These are phyloP conservation scores for Blastocystis sp. DNA, from an alignment of 352 stramenopile species.

Conservation along the genomic window DNA sequence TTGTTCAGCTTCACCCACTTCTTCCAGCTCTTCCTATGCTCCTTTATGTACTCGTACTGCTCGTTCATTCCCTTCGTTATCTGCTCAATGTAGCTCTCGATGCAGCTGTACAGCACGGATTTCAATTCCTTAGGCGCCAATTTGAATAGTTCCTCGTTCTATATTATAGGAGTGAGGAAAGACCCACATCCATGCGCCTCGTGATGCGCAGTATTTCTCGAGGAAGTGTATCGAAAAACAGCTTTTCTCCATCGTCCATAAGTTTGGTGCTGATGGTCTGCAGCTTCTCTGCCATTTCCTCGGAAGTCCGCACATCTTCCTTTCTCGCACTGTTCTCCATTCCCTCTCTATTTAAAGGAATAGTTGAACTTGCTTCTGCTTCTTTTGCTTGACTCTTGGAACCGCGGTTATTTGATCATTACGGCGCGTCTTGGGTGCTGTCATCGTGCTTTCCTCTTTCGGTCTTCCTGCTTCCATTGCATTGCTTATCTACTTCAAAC, in stretches of 20 bases:
- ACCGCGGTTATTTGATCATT: too few species aligned
- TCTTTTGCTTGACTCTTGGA: too few species aligned
- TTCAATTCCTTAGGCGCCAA: constrained; percentile 24
- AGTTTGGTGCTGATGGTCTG: constrained; percentile 19
- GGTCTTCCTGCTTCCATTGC: too few species aligned
- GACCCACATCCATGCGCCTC: constrained; percentile 6
- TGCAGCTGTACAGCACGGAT: constrained; percentile 8
- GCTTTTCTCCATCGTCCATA: constrained; percentile 14
- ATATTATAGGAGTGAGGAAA: background rate
- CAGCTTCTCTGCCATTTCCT: background rate
- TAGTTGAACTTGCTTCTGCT: too few species aligned
- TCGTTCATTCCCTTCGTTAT: constrained; percentile 15
- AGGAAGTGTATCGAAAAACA: constrained; percentile 44
- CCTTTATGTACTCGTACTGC: constrained; percentile 30
- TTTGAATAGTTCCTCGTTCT: constrained; percentile 35
- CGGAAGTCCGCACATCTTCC: background rate
- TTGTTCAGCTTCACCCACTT: constrained; percentile 48
- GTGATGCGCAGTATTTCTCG: constrained; percentile 29
- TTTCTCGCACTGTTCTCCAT: background rate
- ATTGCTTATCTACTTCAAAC: too few species aligned
- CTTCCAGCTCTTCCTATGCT: constrained; percentile 1
- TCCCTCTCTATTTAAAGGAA: background rate
- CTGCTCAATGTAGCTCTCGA: background rate
- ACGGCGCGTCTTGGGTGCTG: too few species aligned
- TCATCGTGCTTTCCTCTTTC: too few species aligned